Conservation (phyloP, 2,329 filamentous ascomycete species). For the Monosporascus sp. region DNA sequence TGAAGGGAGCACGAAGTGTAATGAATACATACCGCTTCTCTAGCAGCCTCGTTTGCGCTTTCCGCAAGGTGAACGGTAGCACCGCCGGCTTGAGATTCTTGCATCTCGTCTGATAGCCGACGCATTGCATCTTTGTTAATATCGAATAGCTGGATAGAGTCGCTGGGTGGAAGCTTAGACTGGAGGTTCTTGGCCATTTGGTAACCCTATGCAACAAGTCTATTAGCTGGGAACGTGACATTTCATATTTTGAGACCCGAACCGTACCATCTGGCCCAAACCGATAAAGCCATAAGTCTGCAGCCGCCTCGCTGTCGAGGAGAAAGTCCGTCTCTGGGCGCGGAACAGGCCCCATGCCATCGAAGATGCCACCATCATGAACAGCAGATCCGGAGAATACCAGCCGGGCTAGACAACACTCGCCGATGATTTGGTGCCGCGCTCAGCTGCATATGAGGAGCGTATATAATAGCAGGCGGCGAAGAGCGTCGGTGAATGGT, state of each 20-base stretch:
- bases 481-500: neutral
- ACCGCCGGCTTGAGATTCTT: slow-evolving; percentile 34
- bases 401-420: neutral
- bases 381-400: slow-evolving; percentile 18
- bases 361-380: slow-evolving; percentile 41
- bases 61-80: slow-evolving; percentile 40
- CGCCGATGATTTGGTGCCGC: neutral
- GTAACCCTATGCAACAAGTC: slow-evolving; percentile 39
- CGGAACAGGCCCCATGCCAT: slow-evolving; percentile 32
- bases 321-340: slow-evolving; percentile 43
- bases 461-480: neutral
- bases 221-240: slow-evolving; percentile 2
- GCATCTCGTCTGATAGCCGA: slow-evolving; percentile 43
- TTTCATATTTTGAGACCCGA: neutral
- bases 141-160: slow-evolving; percentile 50
- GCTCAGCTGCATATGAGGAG: neutral
- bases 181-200: slow-evolving; percentile 60
- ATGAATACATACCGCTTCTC: slow-evolving; percentile 41
- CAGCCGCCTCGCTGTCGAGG: slow-evolving; percentile 38
- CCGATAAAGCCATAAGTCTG: slow-evolving; percentile 56
- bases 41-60: slow-evolving; percentile 42
- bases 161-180: slow-evolving; percentile 45
- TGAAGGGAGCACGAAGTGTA: slow-evolving; percentile 15
- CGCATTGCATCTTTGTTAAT: slow-evolving; percentile 46
- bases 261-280: slow-evolving; percentile 54